A percentile compares a stretch with the other conserved stretches of the same genome.
Evolutionary conservation across 345 rosid species (phyloP).

Genomic region (Lepidium sativum): DNA sequence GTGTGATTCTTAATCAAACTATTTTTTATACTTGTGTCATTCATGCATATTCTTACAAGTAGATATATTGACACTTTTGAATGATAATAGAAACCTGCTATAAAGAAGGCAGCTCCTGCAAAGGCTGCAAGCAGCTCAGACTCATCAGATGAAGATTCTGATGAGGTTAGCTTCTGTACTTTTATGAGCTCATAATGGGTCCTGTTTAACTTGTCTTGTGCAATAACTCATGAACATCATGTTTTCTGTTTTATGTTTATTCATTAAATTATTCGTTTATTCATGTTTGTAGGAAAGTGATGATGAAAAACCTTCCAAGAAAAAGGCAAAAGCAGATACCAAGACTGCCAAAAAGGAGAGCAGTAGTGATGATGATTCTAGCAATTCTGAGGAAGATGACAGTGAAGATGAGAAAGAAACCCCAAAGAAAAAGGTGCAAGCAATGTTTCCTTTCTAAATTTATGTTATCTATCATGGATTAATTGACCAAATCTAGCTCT

Average conservation of each 20-base stretch:
- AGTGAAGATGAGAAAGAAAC: slow-evolving; percentile 51
- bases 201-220: no score
- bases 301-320: slow-evolving; percentile 41
- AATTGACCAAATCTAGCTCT: background rate
- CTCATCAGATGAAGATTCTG: slow-evolving; percentile 28
- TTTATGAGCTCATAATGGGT: background rate
- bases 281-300: slow-evolving; percentile 29
- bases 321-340: slow-evolving; percentile 36
- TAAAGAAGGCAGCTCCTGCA: slow-evolving; percentile 28
- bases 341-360: slow-evolving; percentile 36
- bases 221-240: no score
- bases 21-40: background rate
- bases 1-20: background rate
- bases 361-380: slow-evolving; percentile 44
- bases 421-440: slow-evolving; percentile 43
- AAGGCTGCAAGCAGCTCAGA: slow-evolving; percentile 29
- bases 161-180: slow-evolving; percentile 9
- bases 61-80: background rate
- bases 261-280: background rate
- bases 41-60: no score
- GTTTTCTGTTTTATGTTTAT: background rate
- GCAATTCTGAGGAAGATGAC: slow-evolving; percentile 39
- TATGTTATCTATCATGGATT: background rate
- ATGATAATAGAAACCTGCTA: slow-evolving; percentile 24
- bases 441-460: background rate